phyloP scores from a whole-genome alignment of 2,329 filamentous ascomycete genomes.

The Aspergillus udagawae region DNA sequence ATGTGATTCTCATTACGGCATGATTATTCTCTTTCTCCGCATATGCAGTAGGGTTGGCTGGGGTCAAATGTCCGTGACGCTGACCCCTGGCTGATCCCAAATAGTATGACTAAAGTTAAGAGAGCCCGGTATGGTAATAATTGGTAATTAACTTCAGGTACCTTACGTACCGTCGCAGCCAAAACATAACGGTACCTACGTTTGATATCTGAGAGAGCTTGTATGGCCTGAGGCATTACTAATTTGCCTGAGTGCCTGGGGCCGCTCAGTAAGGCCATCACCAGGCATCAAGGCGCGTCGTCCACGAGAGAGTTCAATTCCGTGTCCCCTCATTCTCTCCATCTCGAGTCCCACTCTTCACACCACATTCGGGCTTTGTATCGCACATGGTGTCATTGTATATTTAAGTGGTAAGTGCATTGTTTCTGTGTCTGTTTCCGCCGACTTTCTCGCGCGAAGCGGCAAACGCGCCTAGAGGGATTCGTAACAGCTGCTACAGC shows the following conservation, averaged over 20 bases:
- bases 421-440: background rate
- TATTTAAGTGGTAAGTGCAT: background rate
- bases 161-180: background rate
- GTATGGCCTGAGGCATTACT: constrained; percentile 5
- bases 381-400: background rate
- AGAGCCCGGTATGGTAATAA: background rate
- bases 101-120: background rate
- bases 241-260: background rate
- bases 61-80: background rate
- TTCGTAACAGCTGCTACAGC: background rate
- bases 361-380: background rate
- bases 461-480: background rate
- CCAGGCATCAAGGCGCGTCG: constrained; percentile 20
- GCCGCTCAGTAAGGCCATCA: background rate
- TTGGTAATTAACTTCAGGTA: background rate
- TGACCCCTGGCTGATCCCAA: background rate
- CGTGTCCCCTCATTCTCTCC: background rate
- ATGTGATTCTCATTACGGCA: constrained; percentile 21
- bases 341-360: background rate
- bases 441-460: background rate
- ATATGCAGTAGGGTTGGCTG: background rate
- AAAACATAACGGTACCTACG: background rate
- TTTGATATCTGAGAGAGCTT: no score
- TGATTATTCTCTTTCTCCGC: constrained; percentile 12
- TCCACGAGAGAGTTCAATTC: constrained; percentile 1